These are phyloP conservation scores for Boletus vinaceobasis DNA, from an alignment of 768 basidiomycete species.

Conservation along the genomic window DNA sequence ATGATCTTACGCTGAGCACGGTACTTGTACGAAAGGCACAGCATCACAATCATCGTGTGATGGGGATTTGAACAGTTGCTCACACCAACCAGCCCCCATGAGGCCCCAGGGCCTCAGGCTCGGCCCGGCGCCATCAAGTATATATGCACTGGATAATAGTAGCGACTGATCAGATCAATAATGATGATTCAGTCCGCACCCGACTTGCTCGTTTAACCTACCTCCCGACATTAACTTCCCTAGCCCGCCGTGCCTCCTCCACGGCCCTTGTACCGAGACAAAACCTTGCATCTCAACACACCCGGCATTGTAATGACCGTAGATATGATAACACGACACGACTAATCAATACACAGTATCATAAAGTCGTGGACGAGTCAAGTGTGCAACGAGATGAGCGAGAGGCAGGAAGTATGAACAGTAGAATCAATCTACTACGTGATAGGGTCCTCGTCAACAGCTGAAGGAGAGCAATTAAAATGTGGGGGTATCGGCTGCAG, in stretches of 20 bases:
- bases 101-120: too few relatives aligned
- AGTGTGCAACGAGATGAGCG: not conserved
- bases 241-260: too few relatives aligned
- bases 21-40: not conserved
- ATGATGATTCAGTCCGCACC: too few relatives aligned
- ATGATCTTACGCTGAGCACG: not conserved
- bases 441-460: constrained; percentile 5
- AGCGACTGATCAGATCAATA: not conserved
- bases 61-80: not conserved
- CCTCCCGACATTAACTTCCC: too few relatives aligned
- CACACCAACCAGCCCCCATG: too few relatives aligned
- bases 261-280: not conserved
- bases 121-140: too few relatives aligned
- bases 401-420: constrained; percentile 10
- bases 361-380: constrained; percentile 6
- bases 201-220: not conserved
- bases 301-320: not conserved
- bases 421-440: constrained; percentile 30
- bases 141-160: too few relatives aligned
- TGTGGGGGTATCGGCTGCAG: not conserved
- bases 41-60: not conserved
- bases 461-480: constrained; percentile 10
- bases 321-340: not conserved
- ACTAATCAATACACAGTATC: constrained; percentile 32
- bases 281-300: not conserved